Conservation (phyloP, 2,329 filamentous ascomycete species). For the Mycogone perniciosa region DNA sequence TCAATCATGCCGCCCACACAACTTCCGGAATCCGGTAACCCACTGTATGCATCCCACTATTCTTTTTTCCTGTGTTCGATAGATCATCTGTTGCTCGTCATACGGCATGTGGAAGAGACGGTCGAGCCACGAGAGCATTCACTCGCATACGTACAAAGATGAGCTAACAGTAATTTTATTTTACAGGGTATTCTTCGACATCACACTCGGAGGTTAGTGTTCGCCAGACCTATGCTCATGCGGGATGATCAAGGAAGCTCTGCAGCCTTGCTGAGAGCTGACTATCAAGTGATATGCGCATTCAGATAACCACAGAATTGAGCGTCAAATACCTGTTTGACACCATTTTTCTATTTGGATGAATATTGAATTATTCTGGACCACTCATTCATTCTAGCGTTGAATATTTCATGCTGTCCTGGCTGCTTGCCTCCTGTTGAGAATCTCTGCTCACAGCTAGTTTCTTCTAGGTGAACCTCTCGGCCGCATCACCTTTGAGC, state of each 20-base stretch:
- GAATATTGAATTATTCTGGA: too few species aligned
- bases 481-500: conserved; percentile 82
- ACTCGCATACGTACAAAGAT: not conserved
- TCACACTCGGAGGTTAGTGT: conserved; percentile 66
- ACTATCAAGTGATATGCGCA: not conserved
- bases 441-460: not conserved
- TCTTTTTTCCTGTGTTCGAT: not conserved
- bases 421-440: not conserved
- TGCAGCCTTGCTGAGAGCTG: too few species aligned
- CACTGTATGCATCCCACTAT: conserved; percentile 33
- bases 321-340: not conserved
- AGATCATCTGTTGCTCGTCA: not conserved
- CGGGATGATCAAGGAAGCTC: not conserved
- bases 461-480: conserved; percentile 66
- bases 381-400: too few species aligned
- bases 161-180: not conserved
- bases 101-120: too few species aligned
- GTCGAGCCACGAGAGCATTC: too few species aligned
- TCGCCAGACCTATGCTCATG: not conserved
- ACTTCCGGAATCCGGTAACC: conserved; percentile 41
- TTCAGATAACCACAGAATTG: not conserved
- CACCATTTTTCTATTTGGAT: too few species aligned
- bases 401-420: not conserved
- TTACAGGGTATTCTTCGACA: conserved; percentile 64
- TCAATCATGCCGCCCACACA: conserved; percentile 37